phyloP scores from a whole-genome alignment of 768 basidiomycete genomes.

The Lanmaoa rubissima region DNA sequence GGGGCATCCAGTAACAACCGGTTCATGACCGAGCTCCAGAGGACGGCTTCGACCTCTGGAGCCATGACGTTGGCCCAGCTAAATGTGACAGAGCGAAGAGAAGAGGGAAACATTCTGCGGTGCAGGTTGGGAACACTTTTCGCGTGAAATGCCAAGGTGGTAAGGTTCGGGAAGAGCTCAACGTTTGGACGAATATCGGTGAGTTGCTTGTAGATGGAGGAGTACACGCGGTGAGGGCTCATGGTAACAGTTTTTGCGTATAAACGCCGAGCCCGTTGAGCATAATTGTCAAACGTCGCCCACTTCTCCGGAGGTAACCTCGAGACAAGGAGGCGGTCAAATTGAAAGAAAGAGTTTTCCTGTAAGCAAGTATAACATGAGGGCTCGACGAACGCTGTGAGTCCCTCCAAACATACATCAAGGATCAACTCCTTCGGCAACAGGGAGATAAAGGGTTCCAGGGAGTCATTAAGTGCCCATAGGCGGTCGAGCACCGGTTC shows the following conservation, averaged over 20 bases:
- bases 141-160: conserved; percentile 15
- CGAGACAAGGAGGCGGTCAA: not conserved
- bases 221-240: conserved; percentile 25
- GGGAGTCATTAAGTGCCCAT: conserved; percentile 23
- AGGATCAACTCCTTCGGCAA: conserved; percentile 21
- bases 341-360: conserved; percentile 21
- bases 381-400: not conserved
- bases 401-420: conserved; percentile 12
- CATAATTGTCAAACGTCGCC: conserved; percentile 24
- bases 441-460: conserved; percentile 25
- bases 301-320: conserved; percentile 15
- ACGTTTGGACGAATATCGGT: conserved; percentile 20
- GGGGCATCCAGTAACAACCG: conserved; percentile 20
- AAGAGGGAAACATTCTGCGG: conserved; percentile 23
- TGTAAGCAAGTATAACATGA: conserved; percentile 10
- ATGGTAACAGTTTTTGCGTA: conserved; percentile 28
- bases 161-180: conserved; percentile 26
- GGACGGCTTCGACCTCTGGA: conserved; percentile 12
- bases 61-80: conserved; percentile 20
- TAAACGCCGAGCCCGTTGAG: conserved; percentile 19
- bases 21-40: conserved; percentile 23
- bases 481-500: conserved; percentile 25
- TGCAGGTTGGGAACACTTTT: conserved; percentile 7
- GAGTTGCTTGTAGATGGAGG: conserved; percentile 28
- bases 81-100: conserved; percentile 20